phyloP scores from a whole-genome alignment of 139 green algal genomes.

The Mesostigma viride region DNA sequence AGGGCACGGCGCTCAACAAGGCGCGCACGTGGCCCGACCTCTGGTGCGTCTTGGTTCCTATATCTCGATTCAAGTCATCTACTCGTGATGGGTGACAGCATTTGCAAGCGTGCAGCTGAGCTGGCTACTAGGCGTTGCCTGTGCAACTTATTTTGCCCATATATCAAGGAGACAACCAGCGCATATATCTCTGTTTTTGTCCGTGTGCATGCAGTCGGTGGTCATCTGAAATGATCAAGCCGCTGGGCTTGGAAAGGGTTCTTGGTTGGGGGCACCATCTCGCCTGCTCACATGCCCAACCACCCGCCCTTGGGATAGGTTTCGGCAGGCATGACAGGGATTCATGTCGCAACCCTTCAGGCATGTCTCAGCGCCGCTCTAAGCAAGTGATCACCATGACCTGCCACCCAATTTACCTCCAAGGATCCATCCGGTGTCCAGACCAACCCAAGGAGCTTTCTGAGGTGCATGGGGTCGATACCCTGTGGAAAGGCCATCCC shows the following conservation, averaged over 20 bases:
- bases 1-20: conserved; percentile 17
- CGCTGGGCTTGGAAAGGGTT: too few relatives aligned
- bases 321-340: too few relatives aligned
- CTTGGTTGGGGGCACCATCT: too few relatives aligned
- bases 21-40: conserved; percentile 9
- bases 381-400: not conserved
- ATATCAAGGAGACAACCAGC: too few relatives aligned
- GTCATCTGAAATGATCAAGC: not conserved
- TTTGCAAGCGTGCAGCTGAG: not conserved
- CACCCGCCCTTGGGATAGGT: too few relatives aligned
- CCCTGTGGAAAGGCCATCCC: not conserved
- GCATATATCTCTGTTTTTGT: too few relatives aligned
- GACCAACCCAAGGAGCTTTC: not conserved
- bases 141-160: not conserved
- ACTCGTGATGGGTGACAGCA: not conserved
- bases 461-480: not conserved
- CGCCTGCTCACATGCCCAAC: too few relatives aligned
- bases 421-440: not conserved
- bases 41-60: conserved; percentile 6
- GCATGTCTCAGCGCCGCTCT: not conserved
- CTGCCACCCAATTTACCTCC: not conserved
- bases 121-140: not conserved
- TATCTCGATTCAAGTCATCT: not conserved
- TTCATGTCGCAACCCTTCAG: not conserved
- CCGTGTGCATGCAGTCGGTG: not conserved